phyloP scores from a whole-genome alignment of 2,329 filamentous ascomycete species.

The Sarocladium strictum region DNA sequence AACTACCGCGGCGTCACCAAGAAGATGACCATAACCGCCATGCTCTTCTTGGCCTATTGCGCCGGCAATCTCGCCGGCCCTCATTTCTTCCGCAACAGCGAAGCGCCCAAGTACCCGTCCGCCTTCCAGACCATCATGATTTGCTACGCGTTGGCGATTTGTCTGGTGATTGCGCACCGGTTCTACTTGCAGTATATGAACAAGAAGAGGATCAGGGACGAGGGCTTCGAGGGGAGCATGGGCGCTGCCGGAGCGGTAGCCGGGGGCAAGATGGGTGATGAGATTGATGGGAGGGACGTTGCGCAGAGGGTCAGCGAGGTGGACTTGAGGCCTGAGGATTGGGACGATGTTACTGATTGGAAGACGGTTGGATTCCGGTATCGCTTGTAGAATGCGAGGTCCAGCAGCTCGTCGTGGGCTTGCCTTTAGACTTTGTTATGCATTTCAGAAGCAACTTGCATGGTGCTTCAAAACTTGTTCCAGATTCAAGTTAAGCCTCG shows the following conservation, averaged over 20 bases:
- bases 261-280: constrained; percentile 26
- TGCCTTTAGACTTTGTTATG: too few species aligned
- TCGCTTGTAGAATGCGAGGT: constrained; percentile 33
- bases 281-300: constrained; percentile 18
- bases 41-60: constrained; percentile 51
- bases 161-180: constrained; percentile 37
- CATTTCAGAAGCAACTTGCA: too few species aligned
- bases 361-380: constrained; percentile 54
- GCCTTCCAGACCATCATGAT: constrained; percentile 51
- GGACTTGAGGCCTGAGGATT: constrained; percentile 37
- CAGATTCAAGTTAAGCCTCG: too few species aligned
- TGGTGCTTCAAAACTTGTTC: too few species aligned
- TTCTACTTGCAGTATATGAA: constrained; percentile 43
- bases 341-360: constrained; percentile 56
- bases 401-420: too few species aligned
- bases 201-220: constrained; percentile 29
- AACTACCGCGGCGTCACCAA: constrained; percentile 54
- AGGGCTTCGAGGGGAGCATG: constrained; percentile 39
- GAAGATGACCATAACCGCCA: constrained; percentile 52
- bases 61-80: constrained; percentile 50
- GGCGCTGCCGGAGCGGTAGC: constrained; percentile 34
- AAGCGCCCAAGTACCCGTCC: constrained; percentile 46
- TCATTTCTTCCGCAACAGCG: constrained; percentile 44
- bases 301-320: constrained; percentile 27
- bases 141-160: constrained; percentile 46